Base-by-base conservation (phyloP, 163 green algal genomes). In the Chlorella variabilis region DNA sequence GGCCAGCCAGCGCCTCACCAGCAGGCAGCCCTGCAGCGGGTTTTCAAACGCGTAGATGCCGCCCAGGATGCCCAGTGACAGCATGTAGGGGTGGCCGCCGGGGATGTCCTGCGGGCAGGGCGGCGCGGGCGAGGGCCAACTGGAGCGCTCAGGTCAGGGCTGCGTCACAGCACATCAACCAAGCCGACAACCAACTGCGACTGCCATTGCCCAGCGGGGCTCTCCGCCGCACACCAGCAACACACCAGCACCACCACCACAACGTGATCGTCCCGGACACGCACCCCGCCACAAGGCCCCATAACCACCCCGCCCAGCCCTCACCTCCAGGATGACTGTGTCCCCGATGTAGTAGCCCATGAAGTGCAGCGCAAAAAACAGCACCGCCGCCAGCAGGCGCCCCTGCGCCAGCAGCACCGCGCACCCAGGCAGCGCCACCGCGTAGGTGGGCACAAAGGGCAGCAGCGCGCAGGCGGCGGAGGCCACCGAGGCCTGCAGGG, bases 41-140 rank as follows among this genome's bases (percentile, higher is more conserved):
- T 92, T 93, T 17, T 85, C 80, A 78, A 92, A 94, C 9, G 82
- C 84, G 36, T 71, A 88, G 41, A 93, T 88, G 23, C 89, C 89
- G 4, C 89, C 89, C 62, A 93, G 80, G 9, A 94, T 91, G 45
- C 87, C 91, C 38, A 94, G 77, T 0, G 76, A 89, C 39, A 91
- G 89, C 23, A 94, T 62, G 83, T 90, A 94, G 54, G 90, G 87
- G 48, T 90, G 78, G 1, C 83, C 79, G 9, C 86, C 86, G 15
- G 84, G 71, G 34, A 88, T 84, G 78, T 90, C 78, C 58, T 80
- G 73, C 38, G 8, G 31, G 33, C 13, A 75, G 18, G 8, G 39
- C 21, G 41, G 68, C 2, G 27, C 2, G 67, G 31, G n/a, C n/a
- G n/a, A n/a, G n/a, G n/a, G n/a, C n/a, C n/a, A n/a, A n/a, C n/a